Evolutionary conservation across 306 rosid species (phyloP).

Genomic region (Castanea crenata): DNA sequence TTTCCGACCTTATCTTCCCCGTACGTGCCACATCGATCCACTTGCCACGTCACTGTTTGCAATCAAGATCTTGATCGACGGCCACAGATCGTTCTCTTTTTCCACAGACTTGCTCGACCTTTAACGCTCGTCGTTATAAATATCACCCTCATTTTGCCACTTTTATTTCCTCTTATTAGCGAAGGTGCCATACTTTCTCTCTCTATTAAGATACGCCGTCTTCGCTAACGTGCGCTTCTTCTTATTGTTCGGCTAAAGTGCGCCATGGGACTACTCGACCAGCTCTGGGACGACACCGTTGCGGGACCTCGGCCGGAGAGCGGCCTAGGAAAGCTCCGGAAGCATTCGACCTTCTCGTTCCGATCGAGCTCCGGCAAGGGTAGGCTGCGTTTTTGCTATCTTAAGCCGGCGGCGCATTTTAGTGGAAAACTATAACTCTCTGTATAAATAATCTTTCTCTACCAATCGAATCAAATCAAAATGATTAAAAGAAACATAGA

Average conservation of each 20-base stretch:
- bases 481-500: too few relatives aligned
- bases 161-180: not conserved
- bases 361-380: constrained; percentile 63
- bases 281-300: constrained; percentile 95
- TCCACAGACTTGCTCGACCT: constrained; percentile 49
- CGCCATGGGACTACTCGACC: constrained; percentile 81
- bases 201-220: too few relatives aligned
- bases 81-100: constrained; percentile 9
- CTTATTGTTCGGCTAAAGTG: not conserved
- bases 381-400: constrained; percentile 27
- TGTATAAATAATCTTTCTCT: not conserved
- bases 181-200: too few relatives aligned
- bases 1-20: constrained; percentile 49
- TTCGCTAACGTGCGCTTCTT: not conserved
- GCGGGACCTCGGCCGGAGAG: constrained; percentile 88
- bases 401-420: not conserved
- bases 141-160: accelerated
- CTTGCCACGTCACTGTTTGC: constrained; percentile 36
- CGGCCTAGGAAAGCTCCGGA: constrained; percentile 89
- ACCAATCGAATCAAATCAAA: not conserved
- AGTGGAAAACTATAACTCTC: not conserved
- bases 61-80: constrained; percentile 14
- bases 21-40: constrained; percentile 38
- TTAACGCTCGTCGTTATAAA: constrained; percentile 51
- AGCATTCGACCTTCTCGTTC: constrained; percentile 39